These are phyloP conservation scores for Didymella arachidicola DNA, from an alignment of 2,329 filamentous ascomycete species.

Conservation along the genomic window DNA sequence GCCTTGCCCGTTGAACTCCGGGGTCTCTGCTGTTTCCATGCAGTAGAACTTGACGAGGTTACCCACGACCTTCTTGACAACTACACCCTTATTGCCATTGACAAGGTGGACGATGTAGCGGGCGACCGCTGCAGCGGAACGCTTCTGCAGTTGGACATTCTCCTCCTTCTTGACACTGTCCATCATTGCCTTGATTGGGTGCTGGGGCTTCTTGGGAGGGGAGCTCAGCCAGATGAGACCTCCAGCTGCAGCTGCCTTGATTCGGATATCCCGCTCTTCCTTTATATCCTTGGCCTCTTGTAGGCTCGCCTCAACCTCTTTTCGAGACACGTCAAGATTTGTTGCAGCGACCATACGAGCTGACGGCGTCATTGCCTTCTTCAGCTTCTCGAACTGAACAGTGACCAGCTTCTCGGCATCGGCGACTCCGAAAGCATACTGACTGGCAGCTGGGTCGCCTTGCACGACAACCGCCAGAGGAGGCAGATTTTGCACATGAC, in stretches of 20 bases:
- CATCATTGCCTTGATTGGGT: constrained; percentile 95
- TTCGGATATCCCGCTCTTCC: constrained; percentile 80
- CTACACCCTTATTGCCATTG: constrained; percentile 76
- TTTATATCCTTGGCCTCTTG: constrained; percentile 82
- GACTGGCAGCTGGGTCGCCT: constrained; percentile 88
- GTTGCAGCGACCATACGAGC: constrained; percentile 85
- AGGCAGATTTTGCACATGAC: constrained; percentile 68
- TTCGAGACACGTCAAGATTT: constrained; percentile 78
- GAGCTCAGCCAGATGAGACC: constrained; percentile 87
- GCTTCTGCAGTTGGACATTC: constrained; percentile 83
- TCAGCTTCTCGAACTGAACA: constrained; percentile 86
- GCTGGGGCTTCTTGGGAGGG: constrained; percentile 92
- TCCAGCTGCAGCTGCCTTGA: constrained; percentile 85
- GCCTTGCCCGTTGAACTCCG: constrained; percentile 88
- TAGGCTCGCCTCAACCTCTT: constrained; percentile 74
- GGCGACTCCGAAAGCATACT: constrained; percentile 86
- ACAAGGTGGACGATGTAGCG: constrained; percentile 87
- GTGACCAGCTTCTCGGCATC: constrained; percentile 88
- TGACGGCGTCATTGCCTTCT: constrained; percentile 86
- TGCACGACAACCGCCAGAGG: constrained; percentile 89
- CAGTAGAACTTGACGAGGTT: constrained; percentile 98
- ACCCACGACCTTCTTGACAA: constrained; percentile 93
- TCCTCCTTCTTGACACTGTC: constrained; percentile 97
- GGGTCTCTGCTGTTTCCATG: constrained; percentile 96
- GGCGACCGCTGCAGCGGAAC: constrained; percentile 85